A percentile compares a stretch with the other conserved stretches of the same genome.
Conservation (phyloP, 2,329 filamentous ascomycete species). For the Neopestalotiopsis clavispora region DNA sequence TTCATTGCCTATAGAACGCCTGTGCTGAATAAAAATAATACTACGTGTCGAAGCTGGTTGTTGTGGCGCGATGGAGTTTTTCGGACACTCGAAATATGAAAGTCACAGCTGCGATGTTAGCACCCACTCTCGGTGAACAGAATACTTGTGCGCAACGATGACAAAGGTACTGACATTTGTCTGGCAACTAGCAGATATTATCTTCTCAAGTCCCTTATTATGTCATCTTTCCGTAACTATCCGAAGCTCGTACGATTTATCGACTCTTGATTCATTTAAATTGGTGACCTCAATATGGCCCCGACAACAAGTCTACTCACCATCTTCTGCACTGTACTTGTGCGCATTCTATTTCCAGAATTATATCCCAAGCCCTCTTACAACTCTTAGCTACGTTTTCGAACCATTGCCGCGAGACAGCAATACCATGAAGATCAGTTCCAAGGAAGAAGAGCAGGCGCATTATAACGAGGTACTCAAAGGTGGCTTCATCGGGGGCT, state of each 20-base stretch:
- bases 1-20: too few relatives aligned
- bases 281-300: too few relatives aligned
- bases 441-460: constrained; percentile 86
- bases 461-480: constrained; percentile 84
- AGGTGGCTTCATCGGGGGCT: constrained; percentile 77
- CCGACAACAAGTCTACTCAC: neutral
- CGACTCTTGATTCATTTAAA: neutral
- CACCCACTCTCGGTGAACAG: constrained; percentile 9
- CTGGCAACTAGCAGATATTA: neutral
- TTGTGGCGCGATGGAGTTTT: too few relatives aligned
- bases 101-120: neutral
- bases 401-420: neutral
- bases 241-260: neutral
- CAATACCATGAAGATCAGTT: constrained; percentile 86
- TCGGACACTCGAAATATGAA: constrained; percentile 14
- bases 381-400: neutral
- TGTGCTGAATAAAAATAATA: too few relatives aligned
- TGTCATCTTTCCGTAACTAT: neutral
- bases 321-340: neutral
- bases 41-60: too few relatives aligned
- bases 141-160: constrained; percentile 1
- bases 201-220: neutral
- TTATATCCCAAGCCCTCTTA: neutral
- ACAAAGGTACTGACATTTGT: neutral
- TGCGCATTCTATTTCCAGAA: neutral